These are phyloP conservation scores for Cryphonectria naterciae DNA, from an alignment of 2,329 filamentous ascomycete species.

Conservation along the genomic window DNA sequence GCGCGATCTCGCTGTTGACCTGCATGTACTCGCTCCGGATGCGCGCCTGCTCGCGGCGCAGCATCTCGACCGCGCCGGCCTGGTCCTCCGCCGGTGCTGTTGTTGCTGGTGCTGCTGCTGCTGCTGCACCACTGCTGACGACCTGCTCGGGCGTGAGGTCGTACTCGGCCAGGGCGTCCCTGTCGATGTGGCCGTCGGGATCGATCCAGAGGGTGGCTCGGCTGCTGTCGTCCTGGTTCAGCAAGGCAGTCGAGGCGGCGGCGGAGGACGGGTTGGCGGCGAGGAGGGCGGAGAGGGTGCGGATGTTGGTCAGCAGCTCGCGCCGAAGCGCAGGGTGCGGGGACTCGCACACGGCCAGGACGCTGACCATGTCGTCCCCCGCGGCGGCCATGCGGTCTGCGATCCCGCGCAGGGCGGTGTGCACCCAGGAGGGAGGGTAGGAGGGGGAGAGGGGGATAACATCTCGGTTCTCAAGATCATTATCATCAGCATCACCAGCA, in stretches of 20 bases:
- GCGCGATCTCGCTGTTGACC: constrained; percentile 50
- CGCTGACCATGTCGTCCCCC: constrained; percentile 69
- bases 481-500: constrained; percentile 33
- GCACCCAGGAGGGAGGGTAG: constrained; percentile 59
- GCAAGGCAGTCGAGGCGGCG: constrained; percentile 7
- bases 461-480: no score
- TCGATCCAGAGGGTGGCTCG: background rate
- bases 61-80: constrained; percentile 40
- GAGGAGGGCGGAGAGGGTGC: constrained; percentile 37
- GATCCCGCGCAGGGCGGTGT: constrained; percentile 66
- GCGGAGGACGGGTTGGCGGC: constrained; percentile 38
- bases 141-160: constrained; percentile 18
- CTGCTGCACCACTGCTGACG: background rate
- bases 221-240: background rate
- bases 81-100: background rate
- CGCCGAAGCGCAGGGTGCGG: constrained; percentile 56
- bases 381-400: constrained; percentile 70
- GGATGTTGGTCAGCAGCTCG: constrained; percentile 49
- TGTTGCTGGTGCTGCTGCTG: no score
- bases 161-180: constrained; percentile 16
- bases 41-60: constrained; percentile 46
- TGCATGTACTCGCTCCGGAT: constrained; percentile 51
- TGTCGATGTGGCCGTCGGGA: constrained; percentile 8
- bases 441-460: constrained; percentile 34
- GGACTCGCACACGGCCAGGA: constrained; percentile 74